phyloP scores from a whole-genome alignment of 2,329 filamentous ascomycete species.

The Nothophoma quercina region DNA sequence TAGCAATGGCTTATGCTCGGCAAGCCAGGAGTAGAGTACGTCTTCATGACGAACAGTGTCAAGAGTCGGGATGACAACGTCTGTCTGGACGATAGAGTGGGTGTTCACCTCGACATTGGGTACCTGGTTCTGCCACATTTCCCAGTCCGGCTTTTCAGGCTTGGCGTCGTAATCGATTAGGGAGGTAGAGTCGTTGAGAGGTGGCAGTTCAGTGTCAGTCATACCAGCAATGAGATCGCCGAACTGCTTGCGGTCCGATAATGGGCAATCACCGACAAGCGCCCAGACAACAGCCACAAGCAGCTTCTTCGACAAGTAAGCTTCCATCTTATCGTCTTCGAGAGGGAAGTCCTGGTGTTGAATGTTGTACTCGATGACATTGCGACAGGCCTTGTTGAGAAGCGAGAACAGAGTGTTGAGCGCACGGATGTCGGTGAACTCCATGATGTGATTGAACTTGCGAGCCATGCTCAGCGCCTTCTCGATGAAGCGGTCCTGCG shows the following conservation, averaged over 20 bases:
- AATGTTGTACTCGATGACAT: slow-evolving; percentile 93
- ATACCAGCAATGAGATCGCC: slow-evolving; percentile 84
- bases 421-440: slow-evolving; percentile 89
- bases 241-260: slow-evolving; percentile 85
- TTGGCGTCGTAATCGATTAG: slow-evolving; percentile 96
- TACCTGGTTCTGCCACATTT: slow-evolving; percentile 92
- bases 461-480: slow-evolving; percentile 78
- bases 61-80: slow-evolving; percentile 96
- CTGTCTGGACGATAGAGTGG: slow-evolving; percentile 96
- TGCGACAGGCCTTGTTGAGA: slow-evolving; percentile 90
- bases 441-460: slow-evolving; percentile 94
- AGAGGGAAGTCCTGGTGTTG: slow-evolving; percentile 94
- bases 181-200: slow-evolving; percentile 77
- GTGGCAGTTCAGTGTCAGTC: slow-evolving; percentile 85
- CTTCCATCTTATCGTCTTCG: slow-evolving; percentile 87
- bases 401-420: slow-evolving; percentile 94
- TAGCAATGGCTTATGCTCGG: slow-evolving; percentile 95
- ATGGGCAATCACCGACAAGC: slow-evolving; percentile 90
- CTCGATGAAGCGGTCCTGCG: slow-evolving; percentile 79
- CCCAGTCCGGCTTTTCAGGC: slow-evolving; percentile 87
- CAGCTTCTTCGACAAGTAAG: slow-evolving; percentile 91
- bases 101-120: slow-evolving; percentile 96
- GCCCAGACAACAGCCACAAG: slow-evolving; percentile 94
- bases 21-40: slow-evolving; percentile 99
- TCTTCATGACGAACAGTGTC: slow-evolving; percentile 98